These are phyloP conservation scores for Coniosporium apollinis DNA, from an alignment of 495 filamentous ascomycete genomes.

Conservation along the genomic window DNA sequence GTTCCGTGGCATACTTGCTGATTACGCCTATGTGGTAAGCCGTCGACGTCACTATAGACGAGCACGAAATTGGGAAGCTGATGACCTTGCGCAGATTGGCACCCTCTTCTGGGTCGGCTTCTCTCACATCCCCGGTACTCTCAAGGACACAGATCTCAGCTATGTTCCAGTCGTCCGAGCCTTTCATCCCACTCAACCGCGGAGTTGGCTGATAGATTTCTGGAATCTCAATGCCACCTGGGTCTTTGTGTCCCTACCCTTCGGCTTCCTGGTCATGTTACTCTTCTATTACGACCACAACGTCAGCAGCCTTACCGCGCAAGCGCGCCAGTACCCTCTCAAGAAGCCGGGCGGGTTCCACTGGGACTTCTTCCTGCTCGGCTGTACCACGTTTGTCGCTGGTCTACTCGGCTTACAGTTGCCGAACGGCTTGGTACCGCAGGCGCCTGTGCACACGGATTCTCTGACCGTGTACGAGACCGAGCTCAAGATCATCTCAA, in stretches of 20 bases:
- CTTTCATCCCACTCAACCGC: slow-evolving; percentile 66
- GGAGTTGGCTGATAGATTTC: slow-evolving; percentile 73
- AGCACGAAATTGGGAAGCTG: too few relatives aligned
- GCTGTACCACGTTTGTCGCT: slow-evolving; percentile 68
- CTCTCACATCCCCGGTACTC: slow-evolving; percentile 16
- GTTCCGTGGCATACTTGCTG: slow-evolving; percentile 23
- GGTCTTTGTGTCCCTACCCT: slow-evolving; percentile 78
- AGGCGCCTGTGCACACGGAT: slow-evolving; percentile 86
- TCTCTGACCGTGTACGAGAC: slow-evolving; percentile 31
- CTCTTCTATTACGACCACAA: slow-evolving; percentile 85
- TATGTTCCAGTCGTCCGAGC: slow-evolving; percentile 30
- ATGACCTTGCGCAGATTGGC: slow-evolving; percentile 16
- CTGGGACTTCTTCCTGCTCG: slow-evolving; percentile 89
- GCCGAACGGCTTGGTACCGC: slow-evolving; percentile 65
- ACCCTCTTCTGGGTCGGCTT: slow-evolving; percentile 24
- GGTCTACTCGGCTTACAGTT: slow-evolving; percentile 78
- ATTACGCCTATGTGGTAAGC: slow-evolving; percentile 23
- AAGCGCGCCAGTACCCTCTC: slow-evolving; percentile 84
- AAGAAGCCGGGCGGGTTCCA: slow-evolving; percentile 88
- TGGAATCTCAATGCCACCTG: slow-evolving; percentile 64
- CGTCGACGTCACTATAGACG: too few relatives aligned
- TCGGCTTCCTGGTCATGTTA: slow-evolving; percentile 70
- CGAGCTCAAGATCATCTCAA: slow-evolving; percentile 17
- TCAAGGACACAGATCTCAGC: slow-evolving; percentile 15
- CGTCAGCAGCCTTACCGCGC: slow-evolving; percentile 64